phyloP scores from a whole-genome alignment of 805 yeast species.

The Sugiyamaella lignohabitans region DNA sequence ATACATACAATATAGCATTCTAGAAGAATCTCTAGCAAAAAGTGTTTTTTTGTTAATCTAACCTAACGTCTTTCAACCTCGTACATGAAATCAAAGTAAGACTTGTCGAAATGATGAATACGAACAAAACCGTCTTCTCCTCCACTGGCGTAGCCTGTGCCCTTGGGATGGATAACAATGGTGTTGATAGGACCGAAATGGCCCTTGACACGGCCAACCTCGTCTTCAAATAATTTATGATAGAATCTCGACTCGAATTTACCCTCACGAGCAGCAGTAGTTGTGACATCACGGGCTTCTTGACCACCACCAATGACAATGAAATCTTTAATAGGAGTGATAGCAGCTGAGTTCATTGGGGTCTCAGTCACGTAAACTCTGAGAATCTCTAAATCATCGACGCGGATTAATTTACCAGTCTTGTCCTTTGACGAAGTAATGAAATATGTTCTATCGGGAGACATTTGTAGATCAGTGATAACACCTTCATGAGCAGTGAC shows the following conservation, averaged over 20 bases:
- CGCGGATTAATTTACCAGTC: conserved; percentile 69
- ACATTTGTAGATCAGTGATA: conserved; percentile 85
- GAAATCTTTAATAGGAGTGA: conserved; percentile 88
- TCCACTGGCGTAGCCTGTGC: conserved; percentile 90
- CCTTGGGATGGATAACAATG: conserved; percentile 90
- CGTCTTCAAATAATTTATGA: conserved; percentile 92
- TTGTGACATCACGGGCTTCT: conserved; percentile 96
- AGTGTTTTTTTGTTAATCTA: background rate
- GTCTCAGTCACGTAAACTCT: conserved; percentile 82
- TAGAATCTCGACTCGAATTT: conserved; percentile 93
- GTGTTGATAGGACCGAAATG: conserved; percentile 98
- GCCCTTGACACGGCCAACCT: conserved; percentile 94
- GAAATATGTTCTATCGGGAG: conserved; percentile 81
- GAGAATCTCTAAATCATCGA: conserved; percentile 62
- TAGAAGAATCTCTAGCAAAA: background rate
- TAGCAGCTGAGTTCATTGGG: conserved; percentile 91
- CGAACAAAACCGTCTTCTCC: conserved; percentile 98
- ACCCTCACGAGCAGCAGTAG: conserved; percentile 91
- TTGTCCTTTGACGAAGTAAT: conserved; percentile 91
- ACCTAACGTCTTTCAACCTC: conserved; percentile 55
- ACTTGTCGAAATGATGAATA: conserved; percentile 86
- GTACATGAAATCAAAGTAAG: conserved; percentile 86
- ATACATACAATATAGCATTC: background rate
- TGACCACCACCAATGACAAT: conserved; percentile 98
- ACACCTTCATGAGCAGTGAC: conserved; percentile 62